phyloP scores from a whole-genome alignment of 2,329 filamentous ascomycete species.

The Diplodia seriata region DNA sequence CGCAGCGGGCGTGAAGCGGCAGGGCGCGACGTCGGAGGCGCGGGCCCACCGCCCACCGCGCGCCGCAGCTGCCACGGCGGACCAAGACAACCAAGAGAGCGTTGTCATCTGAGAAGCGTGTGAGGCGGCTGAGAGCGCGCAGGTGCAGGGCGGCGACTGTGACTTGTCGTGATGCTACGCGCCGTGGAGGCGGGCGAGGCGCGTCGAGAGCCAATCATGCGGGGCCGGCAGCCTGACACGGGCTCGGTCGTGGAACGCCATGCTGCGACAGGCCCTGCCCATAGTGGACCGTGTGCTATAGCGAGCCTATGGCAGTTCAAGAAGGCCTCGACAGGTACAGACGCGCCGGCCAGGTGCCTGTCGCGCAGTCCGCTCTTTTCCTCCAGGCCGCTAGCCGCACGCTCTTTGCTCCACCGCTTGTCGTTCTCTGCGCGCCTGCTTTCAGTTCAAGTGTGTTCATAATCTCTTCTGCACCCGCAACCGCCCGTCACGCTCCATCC shows the following conservation, averaged over 20 bases:
- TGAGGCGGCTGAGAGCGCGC: background rate
- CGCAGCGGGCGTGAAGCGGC: constrained; percentile 17
- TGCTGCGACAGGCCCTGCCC: constrained; percentile 29
- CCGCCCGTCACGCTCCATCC: constrained; percentile 14
- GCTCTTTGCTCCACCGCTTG: constrained; percentile 17
- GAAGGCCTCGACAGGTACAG: constrained; percentile 27
- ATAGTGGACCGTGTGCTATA: constrained; percentile 16
- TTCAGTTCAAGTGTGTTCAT: constrained; percentile 8
- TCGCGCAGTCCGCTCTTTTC: constrained; percentile 29
- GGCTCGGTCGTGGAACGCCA: constrained; percentile 31
- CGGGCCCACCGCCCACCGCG: background rate
- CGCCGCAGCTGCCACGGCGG: constrained; percentile 7
- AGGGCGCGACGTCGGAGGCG: constrained; percentile 1
- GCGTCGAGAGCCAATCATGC: constrained; percentile 23
- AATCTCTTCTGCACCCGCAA: constrained; percentile 14
- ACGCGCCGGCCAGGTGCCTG: constrained; percentile 25
- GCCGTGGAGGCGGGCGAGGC: constrained; percentile 26
- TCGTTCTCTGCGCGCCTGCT: background rate
- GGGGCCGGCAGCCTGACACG: constrained; percentile 27
- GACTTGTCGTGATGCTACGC: constrained; percentile 31
- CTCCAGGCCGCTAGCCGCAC: constrained; percentile 28
- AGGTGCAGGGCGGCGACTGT: constrained; percentile 1
- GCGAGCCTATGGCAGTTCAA: constrained; percentile 27
- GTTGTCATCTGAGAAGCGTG: constrained; percentile 13
- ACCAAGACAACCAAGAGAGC: constrained; percentile 22